These are phyloP conservation scores for Chytridium lagenaria DNA, from an alignment of 371 early-diverging fungal species.

Conservation along the genomic window DNA sequence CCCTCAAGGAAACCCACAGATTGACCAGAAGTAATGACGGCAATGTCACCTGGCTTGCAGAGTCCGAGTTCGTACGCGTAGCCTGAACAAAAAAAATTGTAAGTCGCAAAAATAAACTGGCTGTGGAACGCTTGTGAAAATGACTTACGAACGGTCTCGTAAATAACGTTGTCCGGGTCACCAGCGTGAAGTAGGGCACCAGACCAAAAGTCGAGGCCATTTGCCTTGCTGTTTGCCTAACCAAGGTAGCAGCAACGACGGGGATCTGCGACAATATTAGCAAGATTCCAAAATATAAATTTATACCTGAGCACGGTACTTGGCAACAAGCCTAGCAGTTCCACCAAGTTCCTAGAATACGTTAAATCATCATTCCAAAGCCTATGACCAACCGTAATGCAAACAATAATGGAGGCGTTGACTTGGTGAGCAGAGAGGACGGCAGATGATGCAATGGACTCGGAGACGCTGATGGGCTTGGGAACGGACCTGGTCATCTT, in stretches of 20 bases:
- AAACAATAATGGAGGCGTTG: constrained; percentile 87
- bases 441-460: constrained; percentile 93
- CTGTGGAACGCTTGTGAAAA: no score
- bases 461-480: constrained; percentile 80
- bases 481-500: constrained; percentile 73
- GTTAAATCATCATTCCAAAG: no score
- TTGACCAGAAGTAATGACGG: constrained; percentile 60
- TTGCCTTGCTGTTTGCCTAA: constrained; percentile 85
- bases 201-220: constrained; percentile 88
- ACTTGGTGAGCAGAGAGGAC: constrained; percentile 86
- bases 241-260: constrained; percentile 89
- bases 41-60: constrained; percentile 56
- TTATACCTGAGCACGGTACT: constrained; percentile 88
- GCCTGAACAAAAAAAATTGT: no score
- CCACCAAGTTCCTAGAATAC: constrained; percentile 59
- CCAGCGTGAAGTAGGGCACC: constrained; percentile 86
- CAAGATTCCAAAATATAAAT: background rate
- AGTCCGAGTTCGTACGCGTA: constrained; percentile 52
- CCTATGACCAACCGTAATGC: no score
- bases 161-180: constrained; percentile 36
- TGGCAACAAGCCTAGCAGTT: constrained; percentile 90
- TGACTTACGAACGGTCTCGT: constrained; percentile 40
- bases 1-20: constrained; percentile 57
- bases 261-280: constrained; percentile 59
- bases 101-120: no score